phyloP scores from a whole-genome alignment of 768 basidiomycete species.

The Pleurotus djamor region DNA sequence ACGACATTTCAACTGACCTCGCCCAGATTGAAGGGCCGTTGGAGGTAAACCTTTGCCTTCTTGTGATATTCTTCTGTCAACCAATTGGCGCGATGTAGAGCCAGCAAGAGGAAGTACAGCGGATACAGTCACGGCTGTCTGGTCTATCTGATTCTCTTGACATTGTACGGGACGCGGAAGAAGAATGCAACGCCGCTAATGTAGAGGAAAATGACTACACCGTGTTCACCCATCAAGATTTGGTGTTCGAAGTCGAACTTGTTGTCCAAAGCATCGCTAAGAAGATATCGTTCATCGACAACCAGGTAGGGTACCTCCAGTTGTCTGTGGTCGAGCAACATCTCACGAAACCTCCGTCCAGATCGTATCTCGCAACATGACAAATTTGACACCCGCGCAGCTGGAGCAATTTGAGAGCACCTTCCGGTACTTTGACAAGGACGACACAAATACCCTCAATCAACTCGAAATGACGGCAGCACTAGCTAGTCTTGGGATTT shows the following conservation, averaged over 20 bases:
- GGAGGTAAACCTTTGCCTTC: slow-evolving; percentile 45
- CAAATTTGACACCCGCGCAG: slow-evolving; percentile 93
- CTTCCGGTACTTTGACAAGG: slow-evolving; percentile 96
- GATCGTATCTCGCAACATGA: slow-evolving; percentile 93
- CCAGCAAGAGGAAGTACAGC: slow-evolving; percentile 68
- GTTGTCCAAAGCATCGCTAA: slow-evolving; percentile 78
- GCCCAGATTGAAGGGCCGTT: slow-evolving; percentile 72
- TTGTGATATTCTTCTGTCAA: slow-evolving; percentile 1
- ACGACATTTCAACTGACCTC: slow-evolving; percentile 68
- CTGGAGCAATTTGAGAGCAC: slow-evolving; percentile 96
- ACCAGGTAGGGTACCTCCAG: slow-evolving; percentile 60
- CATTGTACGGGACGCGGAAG: slow-evolving; percentile 62
- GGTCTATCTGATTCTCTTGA: slow-evolving; percentile 55
- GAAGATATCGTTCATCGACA: slow-evolving; percentile 95
- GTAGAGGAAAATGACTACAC: slow-evolving; percentile 98
- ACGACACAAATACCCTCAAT: slow-evolving; percentile 86
- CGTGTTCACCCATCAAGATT: slow-evolving; percentile 83
- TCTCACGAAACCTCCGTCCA: slow-evolving; percentile 23
- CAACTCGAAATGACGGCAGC: slow-evolving; percentile 91
- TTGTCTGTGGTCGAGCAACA: not conserved
- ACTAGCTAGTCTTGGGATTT: slow-evolving; percentile 89
- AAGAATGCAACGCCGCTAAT: slow-evolving; percentile 80
- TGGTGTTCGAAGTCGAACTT: slow-evolving; percentile 86
- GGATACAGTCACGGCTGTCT: slow-evolving; percentile 68
- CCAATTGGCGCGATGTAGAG: slow-evolving; percentile 35